These are phyloP conservation scores for Leishmania martiniquensis DNA, from an alignment of 208 protist genomes.

Conservation along the genomic window DNA sequence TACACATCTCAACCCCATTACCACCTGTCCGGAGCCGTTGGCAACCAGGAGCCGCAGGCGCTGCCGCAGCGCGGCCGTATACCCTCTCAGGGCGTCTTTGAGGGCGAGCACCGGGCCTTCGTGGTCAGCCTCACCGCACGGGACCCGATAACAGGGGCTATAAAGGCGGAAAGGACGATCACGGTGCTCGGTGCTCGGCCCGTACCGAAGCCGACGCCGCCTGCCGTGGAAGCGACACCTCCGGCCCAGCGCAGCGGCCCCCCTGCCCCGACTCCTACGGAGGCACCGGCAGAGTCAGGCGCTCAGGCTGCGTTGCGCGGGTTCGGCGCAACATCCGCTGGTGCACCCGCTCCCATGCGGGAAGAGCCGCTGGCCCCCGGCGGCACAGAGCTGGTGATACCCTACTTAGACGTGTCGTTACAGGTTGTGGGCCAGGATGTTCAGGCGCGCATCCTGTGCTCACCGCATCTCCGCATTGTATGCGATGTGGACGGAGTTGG, in stretches of 20 bases:
- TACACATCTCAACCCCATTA: conserved; percentile 56
- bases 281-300: not conserved
- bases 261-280: not conserved
- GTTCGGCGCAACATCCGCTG: not conserved
- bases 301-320: conserved; percentile 1
- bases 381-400: conserved; percentile 1
- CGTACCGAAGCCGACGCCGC: not conserved
- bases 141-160: conserved; percentile 44
- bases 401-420: conserved; percentile 66
- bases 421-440: conserved; percentile 57
- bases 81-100: conserved; percentile 33
- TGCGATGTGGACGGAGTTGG: conserved; percentile 76
- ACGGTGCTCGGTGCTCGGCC: conserved; percentile 46
- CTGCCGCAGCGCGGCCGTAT: conserved; percentile 71
- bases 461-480: conserved; percentile 60
- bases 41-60: conserved; percentile 48
- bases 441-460: conserved; percentile 54
- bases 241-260: not conserved
- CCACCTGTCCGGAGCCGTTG: conserved; percentile 54
- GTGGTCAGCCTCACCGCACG: conserved; percentile 64
- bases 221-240: not conserved
- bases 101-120: conserved; percentile 40
- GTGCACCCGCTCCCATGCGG: not conserved
- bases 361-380: not conserved
- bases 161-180: conserved; percentile 43